Percentiles rank a stretch among this genome's conserved stretches.
These are phyloP conservation scores for Sonneratia caseolaris DNA, from an alignment of 345 rosid genomes.

Conservation along the genomic window DNA sequence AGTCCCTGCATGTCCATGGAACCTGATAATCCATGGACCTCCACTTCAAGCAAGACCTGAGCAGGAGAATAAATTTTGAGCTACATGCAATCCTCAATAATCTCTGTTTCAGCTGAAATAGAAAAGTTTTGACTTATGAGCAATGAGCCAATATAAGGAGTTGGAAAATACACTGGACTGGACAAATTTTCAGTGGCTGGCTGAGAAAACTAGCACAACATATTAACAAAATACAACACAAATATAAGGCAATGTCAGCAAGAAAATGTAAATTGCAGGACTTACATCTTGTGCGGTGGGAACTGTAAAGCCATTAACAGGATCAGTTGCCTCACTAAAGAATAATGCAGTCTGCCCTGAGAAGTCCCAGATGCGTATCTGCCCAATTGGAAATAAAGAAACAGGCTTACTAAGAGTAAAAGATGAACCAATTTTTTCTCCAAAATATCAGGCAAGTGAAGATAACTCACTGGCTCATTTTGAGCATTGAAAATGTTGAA, in stretches of 20 bases:
- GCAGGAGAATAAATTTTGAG: neutral
- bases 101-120: neutral
- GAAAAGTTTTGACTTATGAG: neutral
- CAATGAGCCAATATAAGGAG: neutral
- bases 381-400: conserved; percentile 15
- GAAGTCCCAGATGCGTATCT: conserved; percentile 61
- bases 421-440: neutral
- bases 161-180: neutral
- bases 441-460: neutral
- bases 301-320: conserved; percentile 17
- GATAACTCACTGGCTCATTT: conserved; percentile 39
- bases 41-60: conserved; percentile 48
- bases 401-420: neutral
- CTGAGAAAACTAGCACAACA: neutral
- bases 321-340: conserved; percentile 24
- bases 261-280: conserved; percentile 4
- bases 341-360: conserved; percentile 44
- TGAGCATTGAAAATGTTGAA: conserved; percentile 35
- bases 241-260: no score
- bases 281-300: conserved; percentile 42
- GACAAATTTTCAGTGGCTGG: neutral
- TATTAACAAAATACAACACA: neutral
- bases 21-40: conserved; percentile 50
- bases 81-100: conserved; percentile 1
- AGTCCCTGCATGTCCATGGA: conserved; percentile 20